Base-by-base conservation (phyloP, 768 basidiomycete species). In the Mycena floridula region DNA sequence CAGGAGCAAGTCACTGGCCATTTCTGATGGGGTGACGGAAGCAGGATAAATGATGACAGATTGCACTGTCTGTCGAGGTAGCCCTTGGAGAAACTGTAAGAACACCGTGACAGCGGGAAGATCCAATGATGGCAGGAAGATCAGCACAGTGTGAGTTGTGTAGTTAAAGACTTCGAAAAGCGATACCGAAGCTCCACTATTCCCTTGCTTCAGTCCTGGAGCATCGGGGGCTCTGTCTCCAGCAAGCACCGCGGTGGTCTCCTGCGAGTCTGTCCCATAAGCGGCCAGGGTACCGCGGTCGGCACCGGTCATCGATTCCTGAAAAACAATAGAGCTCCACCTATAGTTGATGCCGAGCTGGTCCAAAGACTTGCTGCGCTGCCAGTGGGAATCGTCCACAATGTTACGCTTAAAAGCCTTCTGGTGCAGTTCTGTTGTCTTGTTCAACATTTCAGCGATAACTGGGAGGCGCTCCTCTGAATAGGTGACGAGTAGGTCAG, bases 261-360 rank as follows among this genome's bases (percentile, higher is more conserved):
- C 45, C 49, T 22, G 43, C 42, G 23, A 46, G 46, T 44, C 47
- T 46, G 24, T 45, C 40, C 15, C 37, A 26, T 8, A 35, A 9
- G 8, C 49, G 47, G 2, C 25, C 23, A 9, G n/a, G 28, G 28
- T 30, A 30, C 28, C 28, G n/a, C n/a, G n/a, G n/a, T n/a, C n/a
- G n/a, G n/a, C n/a, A n/a, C n/a, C n/a, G n/a, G n/a, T n/a, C 9
- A 30, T n/a, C n/a, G 28, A 30, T 30, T 30, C 28, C 26, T 74
- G 73, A 23, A 67, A 20, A 0, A 74, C 61, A 35, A 75, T 59
- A 2, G 64, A 52, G 50, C 73, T 73, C 54, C 63, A 65, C 12
- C 70, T 59, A 51, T 67, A 73, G 54, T 74, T 75, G 40, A 74
- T 56, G 13, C 68, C 70, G 25, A 73, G 61, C 62, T 68, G 67